phyloP scores from a whole-genome alignment of 2,329 filamentous ascomycete genomes.

The Aureobasidium sp. region DNA sequence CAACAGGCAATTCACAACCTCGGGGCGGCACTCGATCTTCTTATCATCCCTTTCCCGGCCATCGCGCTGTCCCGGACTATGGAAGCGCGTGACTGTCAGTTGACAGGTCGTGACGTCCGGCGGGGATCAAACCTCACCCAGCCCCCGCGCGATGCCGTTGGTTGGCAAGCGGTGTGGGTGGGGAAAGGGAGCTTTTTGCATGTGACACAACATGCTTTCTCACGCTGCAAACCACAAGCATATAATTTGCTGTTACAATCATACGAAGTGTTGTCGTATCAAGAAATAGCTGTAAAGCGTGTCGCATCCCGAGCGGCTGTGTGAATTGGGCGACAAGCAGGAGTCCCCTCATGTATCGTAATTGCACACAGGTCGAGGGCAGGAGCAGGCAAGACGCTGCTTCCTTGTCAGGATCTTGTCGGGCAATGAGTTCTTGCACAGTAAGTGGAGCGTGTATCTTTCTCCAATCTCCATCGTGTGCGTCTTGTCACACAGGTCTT shows the following conservation, averaged over 20 bases:
- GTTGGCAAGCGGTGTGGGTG: slow-evolving; percentile 8
- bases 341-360: neutral
- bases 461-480: neutral
- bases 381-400: slow-evolving; percentile 2
- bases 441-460: neutral
- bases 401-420: neutral
- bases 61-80: neutral
- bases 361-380: neutral
- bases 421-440: neutral
- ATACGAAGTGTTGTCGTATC: neutral
- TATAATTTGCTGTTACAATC: neutral
- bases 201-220: slow-evolving; percentile 9
- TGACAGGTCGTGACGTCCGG: slow-evolving; percentile 1
- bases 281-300: neutral
- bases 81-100: slow-evolving; percentile 1
- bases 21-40: neutral
- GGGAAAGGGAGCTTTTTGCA: neutral
- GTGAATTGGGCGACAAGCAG: neutral
- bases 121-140: neutral
- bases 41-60: neutral
- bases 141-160: slow-evolving; percentile 9
- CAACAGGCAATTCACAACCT: neutral
- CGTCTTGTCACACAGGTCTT: neutral
- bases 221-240: neutral
- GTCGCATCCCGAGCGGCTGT: neutral